Evolutionary conservation across 1,139 yeast species (phyloP), one percentile per base, ranked within the genome.

Genomic region (Debaryomyces udenii): DNA sequence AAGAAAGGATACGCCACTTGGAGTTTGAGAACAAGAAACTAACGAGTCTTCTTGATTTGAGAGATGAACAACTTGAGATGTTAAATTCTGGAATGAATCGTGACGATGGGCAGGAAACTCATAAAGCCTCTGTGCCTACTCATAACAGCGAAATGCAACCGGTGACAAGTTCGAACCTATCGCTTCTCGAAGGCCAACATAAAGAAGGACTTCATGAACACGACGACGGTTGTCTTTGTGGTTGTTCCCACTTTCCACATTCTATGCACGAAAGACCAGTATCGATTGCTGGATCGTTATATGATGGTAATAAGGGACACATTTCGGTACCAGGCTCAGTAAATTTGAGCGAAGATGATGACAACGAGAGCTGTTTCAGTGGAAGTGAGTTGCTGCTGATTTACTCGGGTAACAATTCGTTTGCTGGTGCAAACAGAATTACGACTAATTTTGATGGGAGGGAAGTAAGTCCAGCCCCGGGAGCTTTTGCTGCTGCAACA

Each of bases 401-500:
- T 3, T 56, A 40, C 43, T 54, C 34, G 42, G 11, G 15, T 16
- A 43, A 29, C 42, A 44, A 27, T 26, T 50, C 46, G 32, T 16
- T 27, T 14, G 15, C 27, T 4, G 28, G 15, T 9, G 54, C 48
- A 39, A 17, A 36, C 9, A 55, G 28, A 6, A 23, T 34, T 3
- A 9, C 35, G 6, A 57, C 52, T 41, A 13, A 26, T 26, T 49
- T 45, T 37, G 39, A 49, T 18, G 53, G 51, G 31, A 55, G 80
- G 46, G 84, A 81, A 51, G 80, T 77, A 39, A 70, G 69, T 29
- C 88, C 86, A 39, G 91, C 91, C 0, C 91, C 93, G 0, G 91
- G 89, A 3, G 81, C 89, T 2, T 72, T 72, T 58, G 85, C 86
- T 2, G 91, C 91, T 2, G 89, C 89, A 3, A 79, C 87, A 34